These are phyloP conservation scores for Coemansia sp. DNA, from an alignment of 192 early-diverging fungal genomes.

Conservation along the genomic window DNA sequence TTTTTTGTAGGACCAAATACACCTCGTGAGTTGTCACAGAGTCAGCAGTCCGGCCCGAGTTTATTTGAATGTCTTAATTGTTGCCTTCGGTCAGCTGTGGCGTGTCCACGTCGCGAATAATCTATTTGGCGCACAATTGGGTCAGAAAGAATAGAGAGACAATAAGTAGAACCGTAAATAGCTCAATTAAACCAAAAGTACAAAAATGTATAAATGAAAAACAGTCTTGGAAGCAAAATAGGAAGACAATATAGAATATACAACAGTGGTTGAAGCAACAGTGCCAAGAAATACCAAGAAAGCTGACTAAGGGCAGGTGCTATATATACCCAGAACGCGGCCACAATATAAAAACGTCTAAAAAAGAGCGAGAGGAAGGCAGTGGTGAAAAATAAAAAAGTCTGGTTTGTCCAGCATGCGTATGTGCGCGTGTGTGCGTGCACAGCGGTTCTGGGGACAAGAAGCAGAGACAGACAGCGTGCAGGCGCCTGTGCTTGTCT, in stretches of 20 bases:
- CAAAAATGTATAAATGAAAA: not conserved
- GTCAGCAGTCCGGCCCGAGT: slow-evolving; percentile 2
- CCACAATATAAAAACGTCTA: not conserved
- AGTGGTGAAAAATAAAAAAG: not conserved
- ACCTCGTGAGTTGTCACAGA: not conserved
- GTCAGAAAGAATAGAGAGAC: not conserved
- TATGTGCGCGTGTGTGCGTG: not conserved
- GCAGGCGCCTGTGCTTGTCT: not conserved
- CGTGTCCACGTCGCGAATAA: not conserved
- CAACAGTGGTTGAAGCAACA: not conserved
- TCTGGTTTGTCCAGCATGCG: not conserved
- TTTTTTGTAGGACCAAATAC: not conserved
- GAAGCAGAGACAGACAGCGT: not conserved
- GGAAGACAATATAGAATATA: not conserved
- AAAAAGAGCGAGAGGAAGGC: not conserved
- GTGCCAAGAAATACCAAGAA: not conserved
- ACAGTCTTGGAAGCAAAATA: not conserved
- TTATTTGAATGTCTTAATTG: not conserved
- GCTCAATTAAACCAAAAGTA: not conserved
- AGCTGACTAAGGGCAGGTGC: not conserved
- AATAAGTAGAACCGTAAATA: slow-evolving; percentile 1
- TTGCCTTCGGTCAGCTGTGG: slow-evolving; percentile 1
- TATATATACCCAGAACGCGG: not conserved
- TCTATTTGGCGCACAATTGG: slow-evolving; percentile 1
- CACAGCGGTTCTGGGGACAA: not conserved